Base-by-base conservation (phyloP, 352 stramenopile genomes). In the Aphanomyces invadans region DNA sequence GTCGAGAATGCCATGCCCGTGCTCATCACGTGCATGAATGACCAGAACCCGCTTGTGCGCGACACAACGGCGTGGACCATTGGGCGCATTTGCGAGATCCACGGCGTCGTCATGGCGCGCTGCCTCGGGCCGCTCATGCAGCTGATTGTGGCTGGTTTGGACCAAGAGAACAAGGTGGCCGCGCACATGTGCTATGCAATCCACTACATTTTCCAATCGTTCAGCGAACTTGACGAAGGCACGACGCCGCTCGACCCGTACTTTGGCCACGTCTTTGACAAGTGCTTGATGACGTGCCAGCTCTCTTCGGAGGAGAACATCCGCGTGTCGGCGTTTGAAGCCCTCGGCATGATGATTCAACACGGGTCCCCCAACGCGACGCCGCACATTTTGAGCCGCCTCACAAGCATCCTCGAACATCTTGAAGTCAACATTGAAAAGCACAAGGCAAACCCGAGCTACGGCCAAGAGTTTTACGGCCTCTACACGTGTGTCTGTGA, bases 31-130 rank as follows among this genome's bases (percentile, higher is more conserved):
- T 91, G 90, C 71, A 95, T 94, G 83, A 85, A 97, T 44, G 90
- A 93, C 57, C 76, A 88, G 69, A 76, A 92, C 75, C 86, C 92
- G 57, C 77, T 98, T 28, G 96, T 99, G 32, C 92, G 95, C 46
- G 95, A 98, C 69, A 98, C 95, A 28, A 96, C 95, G n/a, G 93
- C 93, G 9, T 98, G 96, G 91, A 98, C 92, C 7, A 82, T 99
- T 39, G 92, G 89, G 3, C 83, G 89, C 49, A 98, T 99, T 65
- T 99, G 95, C 70, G 89, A 98, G 70, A 73, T 98, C 19, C 94
- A 99, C 76, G 73, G 78, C 7, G 87, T 98, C 51, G 92, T 95
- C 65, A 85, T 98, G 60, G 88, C 87, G 19, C 73, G 74, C 12
- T 67, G 60, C 49, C 23, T 67, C 5, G 60, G 60, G 10, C 75